phyloP scores from a whole-genome alignment of 345 rosid species.

The Hevea brasiliensis region DNA sequence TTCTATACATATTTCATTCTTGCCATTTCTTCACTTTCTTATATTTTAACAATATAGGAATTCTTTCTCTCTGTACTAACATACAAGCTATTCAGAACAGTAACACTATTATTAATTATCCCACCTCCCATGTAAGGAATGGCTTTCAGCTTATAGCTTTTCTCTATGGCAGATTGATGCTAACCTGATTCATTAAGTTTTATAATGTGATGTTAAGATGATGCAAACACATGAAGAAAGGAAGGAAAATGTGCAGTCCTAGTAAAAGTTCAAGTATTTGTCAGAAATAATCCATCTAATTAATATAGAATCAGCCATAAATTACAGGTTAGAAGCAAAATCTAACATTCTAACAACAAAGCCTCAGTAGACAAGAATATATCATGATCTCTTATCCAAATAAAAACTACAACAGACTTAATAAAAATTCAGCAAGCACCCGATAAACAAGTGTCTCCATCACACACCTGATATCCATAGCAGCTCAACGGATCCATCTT shows the following conservation, averaged over 20 bases:
- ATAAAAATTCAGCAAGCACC: not conserved
- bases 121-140: too few species aligned
- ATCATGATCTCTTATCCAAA: not conserved
- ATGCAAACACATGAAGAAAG: not conserved
- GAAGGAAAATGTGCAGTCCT: not conserved
- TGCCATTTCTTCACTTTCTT: too few species aligned
- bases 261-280: not conserved
- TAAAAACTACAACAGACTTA: not conserved
- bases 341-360: not conserved
- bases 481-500: not conserved
- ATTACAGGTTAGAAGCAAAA: not conserved
- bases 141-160: not conserved
- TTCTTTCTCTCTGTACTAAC: too few species aligned
- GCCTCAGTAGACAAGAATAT: not conserved
- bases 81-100: too few species aligned
- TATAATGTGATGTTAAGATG: not conserved
- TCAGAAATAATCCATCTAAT: not conserved
- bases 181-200: not conserved
- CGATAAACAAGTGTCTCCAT: not conserved
- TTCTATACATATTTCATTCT: too few species aligned
- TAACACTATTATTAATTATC: too few species aligned
- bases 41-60: too few species aligned
- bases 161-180: not conserved
- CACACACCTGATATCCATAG: not conserved
- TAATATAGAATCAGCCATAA: not conserved